Conservation (phyloP, 495 filamentous ascomycete genomes). For the Trypethelium eluteriae region DNA sequence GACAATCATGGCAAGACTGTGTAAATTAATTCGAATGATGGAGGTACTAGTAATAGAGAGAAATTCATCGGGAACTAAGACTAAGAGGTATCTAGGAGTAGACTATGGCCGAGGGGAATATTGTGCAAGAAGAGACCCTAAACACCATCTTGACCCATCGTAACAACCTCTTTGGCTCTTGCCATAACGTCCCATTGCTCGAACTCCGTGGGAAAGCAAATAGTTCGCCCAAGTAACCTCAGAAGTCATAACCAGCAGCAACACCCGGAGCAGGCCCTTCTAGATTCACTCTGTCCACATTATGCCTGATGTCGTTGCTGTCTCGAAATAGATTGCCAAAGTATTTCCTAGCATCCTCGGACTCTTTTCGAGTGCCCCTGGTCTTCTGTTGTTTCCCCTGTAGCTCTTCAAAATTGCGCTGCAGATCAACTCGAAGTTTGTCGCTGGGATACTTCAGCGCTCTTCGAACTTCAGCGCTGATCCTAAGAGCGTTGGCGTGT, state of each 20-base stretch:
- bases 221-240: not conserved
- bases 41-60: no score
- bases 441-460: constrained; percentile 79
- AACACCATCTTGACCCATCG: not conserved
- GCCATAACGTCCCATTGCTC: not conserved
- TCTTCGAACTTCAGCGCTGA: constrained; percentile 73
- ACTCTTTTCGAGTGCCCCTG: constrained; percentile 43
- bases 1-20: no score
- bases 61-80: no score
- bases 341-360: constrained; percentile 38
- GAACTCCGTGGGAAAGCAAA: not conserved
- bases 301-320: constrained; percentile 58
- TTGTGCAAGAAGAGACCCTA: not conserved
- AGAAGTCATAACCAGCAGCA: constrained; percentile 23
- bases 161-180: not conserved
- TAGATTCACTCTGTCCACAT: constrained; percentile 74
- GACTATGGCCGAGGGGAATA: constrained; percentile 3
- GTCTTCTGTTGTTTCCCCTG: constrained; percentile 70
- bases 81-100: not conserved
- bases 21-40: no score
- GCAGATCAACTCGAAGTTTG: constrained; percentile 68
- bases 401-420: constrained; percentile 75
- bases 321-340: constrained; percentile 79
- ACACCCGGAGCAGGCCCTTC: constrained; percentile 55
- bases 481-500: constrained; percentile 76